Conservation (phyloP, 1,139 yeast genomes). For the Geotrichum aggregatum region DNA sequence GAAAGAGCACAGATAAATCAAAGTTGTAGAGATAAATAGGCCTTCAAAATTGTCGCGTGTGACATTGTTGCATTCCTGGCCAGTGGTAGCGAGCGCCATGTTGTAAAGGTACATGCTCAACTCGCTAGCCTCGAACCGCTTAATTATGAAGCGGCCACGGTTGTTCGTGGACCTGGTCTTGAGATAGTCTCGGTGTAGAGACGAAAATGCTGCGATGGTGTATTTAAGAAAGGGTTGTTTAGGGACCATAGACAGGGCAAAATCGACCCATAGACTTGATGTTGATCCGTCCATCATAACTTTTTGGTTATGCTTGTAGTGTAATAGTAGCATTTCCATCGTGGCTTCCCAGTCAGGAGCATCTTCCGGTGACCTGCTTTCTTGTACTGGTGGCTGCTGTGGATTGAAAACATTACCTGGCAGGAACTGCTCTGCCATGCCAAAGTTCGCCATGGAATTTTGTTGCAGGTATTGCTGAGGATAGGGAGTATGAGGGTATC, state of each 20-base stretch:
- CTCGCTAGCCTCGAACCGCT: slow-evolving; percentile 10
- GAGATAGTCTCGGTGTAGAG: slow-evolving; percentile 6
- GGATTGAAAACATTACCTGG: neutral
- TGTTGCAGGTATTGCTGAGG: neutral
- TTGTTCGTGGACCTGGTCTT: neutral
- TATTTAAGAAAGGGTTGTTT: slow-evolving; percentile 3
- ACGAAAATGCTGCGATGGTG: neutral
- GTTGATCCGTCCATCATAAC: neutral
- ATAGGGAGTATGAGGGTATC: neutral
- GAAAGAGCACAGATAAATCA: slow-evolving; percentile 3
- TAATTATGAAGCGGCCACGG: too few relatives aligned
- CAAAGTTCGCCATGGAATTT: too few relatives aligned
- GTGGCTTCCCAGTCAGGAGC: neutral
- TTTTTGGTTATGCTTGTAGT: slow-evolving; percentile 3
- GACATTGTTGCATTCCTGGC: slow-evolving; percentile 2
- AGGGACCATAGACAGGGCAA: neutral
- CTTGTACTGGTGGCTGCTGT: neutral
- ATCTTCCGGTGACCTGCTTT: neutral
- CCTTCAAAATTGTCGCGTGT: slow-evolving; percentile 13
- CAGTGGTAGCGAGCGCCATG: slow-evolving; percentile 1
- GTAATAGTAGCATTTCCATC: slow-evolving; percentile 3
- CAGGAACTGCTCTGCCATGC: neutral
- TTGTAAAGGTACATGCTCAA: slow-evolving; percentile 4
- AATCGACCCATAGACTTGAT: slow-evolving; percentile 3
- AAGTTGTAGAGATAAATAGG: slow-evolving; percentile 9